Evolutionary conservation across 148 eudicot species (phyloP).

Genomic region (Linanthus parryae): DNA sequence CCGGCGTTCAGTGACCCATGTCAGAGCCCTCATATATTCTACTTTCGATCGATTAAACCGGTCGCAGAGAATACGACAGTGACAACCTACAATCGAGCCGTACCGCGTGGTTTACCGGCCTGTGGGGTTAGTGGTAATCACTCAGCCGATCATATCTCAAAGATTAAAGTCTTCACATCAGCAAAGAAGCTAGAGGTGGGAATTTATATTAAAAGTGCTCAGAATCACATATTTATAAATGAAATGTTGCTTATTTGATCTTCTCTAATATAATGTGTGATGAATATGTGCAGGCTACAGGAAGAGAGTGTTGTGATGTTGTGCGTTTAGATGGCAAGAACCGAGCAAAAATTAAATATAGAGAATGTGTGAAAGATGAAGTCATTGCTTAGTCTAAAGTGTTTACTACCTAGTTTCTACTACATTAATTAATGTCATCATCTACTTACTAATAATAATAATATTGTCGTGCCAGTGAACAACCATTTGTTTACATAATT

Average conservation of each 20-base stretch:
- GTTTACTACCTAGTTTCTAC: no score
- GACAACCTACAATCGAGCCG: constrained; percentile 13
- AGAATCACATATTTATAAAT: not conserved
- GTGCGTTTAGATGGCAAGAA: not conserved
- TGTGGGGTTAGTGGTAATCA: constrained; percentile 8
- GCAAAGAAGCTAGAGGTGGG: constrained; percentile 16
- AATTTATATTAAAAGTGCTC: not conserved
- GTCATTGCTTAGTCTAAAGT: constrained; percentile 7
- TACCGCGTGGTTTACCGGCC: constrained; percentile 6
- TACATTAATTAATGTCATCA: no score
- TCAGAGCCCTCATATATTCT: constrained; percentile 20
- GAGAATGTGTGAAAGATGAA: constrained; percentile 9
- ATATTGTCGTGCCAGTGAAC: no score
- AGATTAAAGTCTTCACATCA: constrained; percentile 15
- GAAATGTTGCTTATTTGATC: not conserved
- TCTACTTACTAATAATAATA: no score
- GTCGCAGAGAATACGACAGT: not conserved
- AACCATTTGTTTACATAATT: no score
- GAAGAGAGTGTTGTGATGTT: constrained; percentile 26
- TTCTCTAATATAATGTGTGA: not conserved
- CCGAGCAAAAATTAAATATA: constrained; percentile 5
- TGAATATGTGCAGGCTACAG: constrained; percentile 5
- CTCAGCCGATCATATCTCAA: constrained; percentile 17
- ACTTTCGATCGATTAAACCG: constrained; percentile 11
- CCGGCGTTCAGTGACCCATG: no score